A percentile compares a stretch with the other conserved stretches of the same genome.
Evolutionary conservation across 2,329 filamentous ascomycete species (phyloP).

Genomic region (Fusarium goolgardi): DNA sequence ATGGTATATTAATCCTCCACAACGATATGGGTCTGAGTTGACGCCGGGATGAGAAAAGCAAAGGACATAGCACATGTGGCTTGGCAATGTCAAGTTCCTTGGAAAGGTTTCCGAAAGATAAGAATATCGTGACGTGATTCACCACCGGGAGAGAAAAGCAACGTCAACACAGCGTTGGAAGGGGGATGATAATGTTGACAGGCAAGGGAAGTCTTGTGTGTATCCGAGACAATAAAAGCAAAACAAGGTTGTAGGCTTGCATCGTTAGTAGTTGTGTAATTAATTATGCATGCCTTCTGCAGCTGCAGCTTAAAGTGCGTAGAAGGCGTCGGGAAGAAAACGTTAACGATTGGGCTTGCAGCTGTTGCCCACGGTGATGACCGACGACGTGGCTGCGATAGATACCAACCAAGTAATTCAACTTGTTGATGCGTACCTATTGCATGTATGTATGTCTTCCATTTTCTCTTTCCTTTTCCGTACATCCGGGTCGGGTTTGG

Average conservation of each 20-base stretch:
- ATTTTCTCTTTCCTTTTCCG: background rate
- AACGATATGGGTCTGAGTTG: constrained; percentile 4
- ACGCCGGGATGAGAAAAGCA: background rate
- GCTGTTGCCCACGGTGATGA: constrained; percentile 34
- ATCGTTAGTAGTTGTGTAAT: constrained; percentile 22
- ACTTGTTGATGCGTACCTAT: background rate
- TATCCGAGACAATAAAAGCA: constrained; percentile 30
- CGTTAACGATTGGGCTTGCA: constrained; percentile 8
- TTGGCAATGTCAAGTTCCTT: constrained; percentile 9
- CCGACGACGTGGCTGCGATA: constrained; percentile 38
- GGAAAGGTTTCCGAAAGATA: background rate
- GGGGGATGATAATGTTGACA: constrained; percentile 2
- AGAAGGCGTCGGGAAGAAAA: constrained; percentile 9
- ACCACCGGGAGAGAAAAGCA: background rate
- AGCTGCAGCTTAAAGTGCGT: constrained; percentile 2
- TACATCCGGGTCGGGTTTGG: background rate
- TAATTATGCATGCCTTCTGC: constrained; percentile 10
- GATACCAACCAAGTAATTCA: constrained; percentile 13
- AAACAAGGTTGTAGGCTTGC: constrained; percentile 14
- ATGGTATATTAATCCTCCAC: constrained; percentile 3
- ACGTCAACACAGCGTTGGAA: constrained; percentile 20
- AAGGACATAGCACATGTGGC: background rate
- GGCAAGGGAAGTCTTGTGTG: constrained; percentile 1
- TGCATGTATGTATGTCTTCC: background rate
- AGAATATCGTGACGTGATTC: constrained; percentile 19